Base-by-base conservation (phyloP, 2,329 filamentous ascomycete genomes). In the Cytospora leucostoma region DNA sequence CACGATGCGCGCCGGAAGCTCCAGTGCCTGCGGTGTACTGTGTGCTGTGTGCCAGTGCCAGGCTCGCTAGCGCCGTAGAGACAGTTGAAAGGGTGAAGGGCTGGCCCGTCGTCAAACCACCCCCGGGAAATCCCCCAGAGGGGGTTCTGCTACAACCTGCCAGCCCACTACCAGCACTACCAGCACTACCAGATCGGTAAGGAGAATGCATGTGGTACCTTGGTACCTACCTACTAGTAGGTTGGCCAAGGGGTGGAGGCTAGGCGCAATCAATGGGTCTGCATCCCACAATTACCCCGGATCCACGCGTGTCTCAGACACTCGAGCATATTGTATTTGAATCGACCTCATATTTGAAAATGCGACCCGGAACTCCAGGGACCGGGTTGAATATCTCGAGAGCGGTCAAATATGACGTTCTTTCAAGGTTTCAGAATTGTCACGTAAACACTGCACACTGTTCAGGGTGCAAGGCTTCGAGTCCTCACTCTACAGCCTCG, bases 1-100 rank as follows among this genome's bases (percentile, higher is more conserved):
- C 71, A 47, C n/a, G 53, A 38, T 50, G 53, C 37, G 58, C 53
- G 57, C 58, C 58, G 32, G 40, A 12, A 53, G 47, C 57, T 49
- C 27, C 38, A 49, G 34, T 50, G 21, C 47, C 54, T 56, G 54
- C 21, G 10, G 53, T 27, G n/a, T 37, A 49, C 33, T 32, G 17
- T 21, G 34, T 34, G 34, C 37, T 40, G 51, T 61, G 15, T 38
- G 51, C 52, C 38, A 17, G 56, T 40, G 15, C 47, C 44, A 51
- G 56, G 38, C 27, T 51, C 51, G 47, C 27, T 5, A 47, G 15
- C 19, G 21, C 40, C 51, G 35, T 12, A 11, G 58, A 27, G 27
- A 35, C 32, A 21, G 37, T 21, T 33, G 52, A 32, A 35, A 27
- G 40, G 27, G 19, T 49, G 13, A 19, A 17, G 44, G 44, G 44